phyloP scores from a whole-genome alignment of 148 eudicot species.

The Simmondsia chinensis region DNA sequence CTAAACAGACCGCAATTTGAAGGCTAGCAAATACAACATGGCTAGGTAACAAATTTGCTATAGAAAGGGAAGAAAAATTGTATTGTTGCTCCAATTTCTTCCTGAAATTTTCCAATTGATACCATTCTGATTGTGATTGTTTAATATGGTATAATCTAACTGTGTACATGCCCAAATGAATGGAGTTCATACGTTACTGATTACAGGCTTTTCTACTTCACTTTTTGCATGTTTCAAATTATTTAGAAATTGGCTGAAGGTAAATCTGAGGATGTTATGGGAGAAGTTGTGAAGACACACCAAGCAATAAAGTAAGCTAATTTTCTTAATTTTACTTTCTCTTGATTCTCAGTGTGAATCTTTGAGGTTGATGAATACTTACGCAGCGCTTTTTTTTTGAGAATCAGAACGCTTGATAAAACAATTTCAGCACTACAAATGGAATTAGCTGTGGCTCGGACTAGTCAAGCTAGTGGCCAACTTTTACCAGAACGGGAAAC shows the following conservation, averaged over 20 bases:
- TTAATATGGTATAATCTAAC: not conserved
- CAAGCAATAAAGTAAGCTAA: constrained; percentile 54
- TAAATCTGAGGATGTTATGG: constrained; percentile 34
- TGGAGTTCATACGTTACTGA: no score
- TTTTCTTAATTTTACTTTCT: not conserved
- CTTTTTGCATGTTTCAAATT: not conserved
- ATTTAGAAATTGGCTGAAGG: constrained; percentile 48
- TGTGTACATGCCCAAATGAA: no score
- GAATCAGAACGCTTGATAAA: constrained; percentile 50
- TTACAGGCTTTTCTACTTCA: no score
- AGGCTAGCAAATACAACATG: no score
- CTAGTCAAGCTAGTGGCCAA: constrained; percentile 16
- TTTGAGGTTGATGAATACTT: no score
- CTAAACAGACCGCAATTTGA: no score
- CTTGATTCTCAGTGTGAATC: not conserved
- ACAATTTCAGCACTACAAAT: constrained; percentile 44
- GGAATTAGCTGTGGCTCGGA: constrained; percentile 39
- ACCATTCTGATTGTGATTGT: not conserved
- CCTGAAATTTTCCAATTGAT: not conserved
- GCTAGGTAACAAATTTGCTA: no score
- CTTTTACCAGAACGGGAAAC: constrained; percentile 8
- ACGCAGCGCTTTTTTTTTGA: no score
- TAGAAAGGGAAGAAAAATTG: no score
- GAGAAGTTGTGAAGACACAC: constrained; percentile 60
- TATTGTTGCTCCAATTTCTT: no score